These are phyloP conservation scores for Trichosporon inkin DNA, from an alignment of 1,284 basidiomycete species.

Conservation along the genomic window DNA sequence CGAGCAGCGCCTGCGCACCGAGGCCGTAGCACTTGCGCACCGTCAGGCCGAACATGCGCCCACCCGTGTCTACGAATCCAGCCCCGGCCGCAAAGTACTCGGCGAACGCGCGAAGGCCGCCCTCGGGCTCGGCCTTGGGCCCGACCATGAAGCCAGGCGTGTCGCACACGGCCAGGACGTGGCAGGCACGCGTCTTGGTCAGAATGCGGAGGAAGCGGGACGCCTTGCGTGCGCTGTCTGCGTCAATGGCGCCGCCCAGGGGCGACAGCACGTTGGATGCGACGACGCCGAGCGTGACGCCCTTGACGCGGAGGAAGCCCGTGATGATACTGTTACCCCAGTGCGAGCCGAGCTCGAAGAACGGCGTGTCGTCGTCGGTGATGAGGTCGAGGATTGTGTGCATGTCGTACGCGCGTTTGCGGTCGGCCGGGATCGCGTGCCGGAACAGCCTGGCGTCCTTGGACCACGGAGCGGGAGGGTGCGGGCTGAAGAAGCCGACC, in stretches of 20 bases:
- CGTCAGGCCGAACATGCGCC: conserved; percentile 21
- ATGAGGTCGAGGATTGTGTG: conserved; percentile 18
- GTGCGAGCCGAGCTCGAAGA: conserved; percentile 22
- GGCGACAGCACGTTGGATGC: conserved; percentile 20
- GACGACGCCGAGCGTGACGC: conserved; percentile 20
- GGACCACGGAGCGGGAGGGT: not conserved
- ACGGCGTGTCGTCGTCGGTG: conserved; percentile 22
- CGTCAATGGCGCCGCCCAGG: conserved; percentile 23
- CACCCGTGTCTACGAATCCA: conserved; percentile 18
- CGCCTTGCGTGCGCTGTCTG: conserved; percentile 17
- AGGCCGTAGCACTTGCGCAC: conserved; percentile 24
- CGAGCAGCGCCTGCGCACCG: conserved; percentile 24
- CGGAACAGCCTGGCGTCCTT: conserved; percentile 21
- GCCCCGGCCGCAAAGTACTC: conserved; percentile 22
- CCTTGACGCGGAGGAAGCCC: conserved; percentile 21
- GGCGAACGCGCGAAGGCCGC: conserved; percentile 20
- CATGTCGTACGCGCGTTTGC: conserved; percentile 25
- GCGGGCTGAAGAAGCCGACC: conserved; percentile 19
- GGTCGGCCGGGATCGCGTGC: conserved; percentile 20
- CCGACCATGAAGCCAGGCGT: conserved; percentile 27
- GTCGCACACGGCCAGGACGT: conserved; percentile 22
- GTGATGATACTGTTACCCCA: conserved; percentile 24
- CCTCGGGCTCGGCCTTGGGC: conserved; percentile 19
- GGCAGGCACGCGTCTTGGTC: conserved; percentile 17
- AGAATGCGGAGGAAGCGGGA: conserved; percentile 22